phyloP scores from a whole-genome alignment of 176 grass and related monocot genomes.

The Eragrostis curvula region DNA sequence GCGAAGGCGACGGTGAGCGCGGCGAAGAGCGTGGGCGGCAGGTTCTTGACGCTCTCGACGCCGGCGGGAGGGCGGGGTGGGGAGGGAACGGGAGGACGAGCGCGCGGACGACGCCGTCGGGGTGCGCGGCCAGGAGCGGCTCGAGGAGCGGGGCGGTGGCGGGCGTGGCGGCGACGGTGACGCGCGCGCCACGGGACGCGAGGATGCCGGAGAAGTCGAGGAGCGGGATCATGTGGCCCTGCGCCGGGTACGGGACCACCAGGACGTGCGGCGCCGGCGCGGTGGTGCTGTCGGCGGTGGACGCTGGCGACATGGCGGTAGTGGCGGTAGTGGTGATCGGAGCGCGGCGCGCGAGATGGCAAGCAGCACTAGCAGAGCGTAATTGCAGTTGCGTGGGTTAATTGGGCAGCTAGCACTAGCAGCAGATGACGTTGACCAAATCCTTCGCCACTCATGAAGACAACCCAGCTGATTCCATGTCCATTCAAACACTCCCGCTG shows the following conservation, averaged over 20 bases:
- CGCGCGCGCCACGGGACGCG: slow-evolving; percentile 28
- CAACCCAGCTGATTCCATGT: too few species aligned
- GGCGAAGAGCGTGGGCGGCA: slow-evolving; percentile 9
- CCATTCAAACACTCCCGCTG: too few species aligned
- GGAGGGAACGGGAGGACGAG: slow-evolving; percentile 25
- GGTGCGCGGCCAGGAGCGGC: slow-evolving; percentile 51
- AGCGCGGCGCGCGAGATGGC: too few species aligned
- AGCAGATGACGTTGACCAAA: too few species aligned
- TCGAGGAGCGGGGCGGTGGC: slow-evolving; percentile 49
- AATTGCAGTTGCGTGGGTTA: too few species aligned
- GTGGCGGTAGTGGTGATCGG: too few species aligned
- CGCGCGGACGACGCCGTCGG: slow-evolving; percentile 1
- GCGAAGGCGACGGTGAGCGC: slow-evolving; percentile 10
- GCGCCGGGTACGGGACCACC: slow-evolving; percentile 58
- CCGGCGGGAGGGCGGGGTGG: background rate
- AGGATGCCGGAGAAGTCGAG: slow-evolving; percentile 57
- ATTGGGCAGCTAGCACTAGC: too few species aligned
- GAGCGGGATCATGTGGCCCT: slow-evolving; percentile 67
- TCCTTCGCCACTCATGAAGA: too few species aligned
- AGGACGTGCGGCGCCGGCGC: slow-evolving; percentile 38
- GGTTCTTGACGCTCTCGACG: slow-evolving; percentile 34
- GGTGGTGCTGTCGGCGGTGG: background rate
- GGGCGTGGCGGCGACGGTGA: slow-evolving; percentile 56
- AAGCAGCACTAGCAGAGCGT: too few species aligned
- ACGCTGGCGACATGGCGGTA: too few species aligned